phyloP scores from a whole-genome alignment of 495 filamentous ascomycete species.

The Sabuloglossum arenarium region DNA sequence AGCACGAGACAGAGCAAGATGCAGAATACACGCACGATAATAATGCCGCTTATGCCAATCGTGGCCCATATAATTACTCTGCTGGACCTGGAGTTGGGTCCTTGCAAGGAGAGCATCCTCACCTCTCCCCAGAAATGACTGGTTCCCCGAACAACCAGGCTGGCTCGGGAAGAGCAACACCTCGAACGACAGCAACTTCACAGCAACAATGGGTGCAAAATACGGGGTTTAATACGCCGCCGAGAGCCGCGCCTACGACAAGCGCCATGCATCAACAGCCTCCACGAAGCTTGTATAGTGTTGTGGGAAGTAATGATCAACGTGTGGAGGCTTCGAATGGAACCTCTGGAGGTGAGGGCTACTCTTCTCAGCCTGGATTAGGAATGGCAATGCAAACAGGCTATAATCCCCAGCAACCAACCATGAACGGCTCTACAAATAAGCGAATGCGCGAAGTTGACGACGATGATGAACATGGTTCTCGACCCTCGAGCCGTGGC shows the following conservation, averaged over 20 bases:
- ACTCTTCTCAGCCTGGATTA: constrained; percentile 38
- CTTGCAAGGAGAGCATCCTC: constrained; percentile 52
- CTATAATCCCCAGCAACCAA: constrained; percentile 28
- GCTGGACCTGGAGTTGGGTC: constrained; percentile 39
- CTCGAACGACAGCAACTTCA: constrained; percentile 46
- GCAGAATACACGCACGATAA: constrained; percentile 61
- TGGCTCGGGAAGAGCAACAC: constrained; percentile 71
- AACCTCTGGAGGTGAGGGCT: constrained; percentile 37
- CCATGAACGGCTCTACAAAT: constrained; percentile 49
- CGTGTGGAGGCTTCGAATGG: constrained; percentile 48
- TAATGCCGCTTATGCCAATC: constrained; percentile 25
- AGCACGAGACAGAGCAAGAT: constrained; percentile 57
- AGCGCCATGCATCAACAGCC: constrained; percentile 24
- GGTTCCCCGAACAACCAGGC: constrained; percentile 72
- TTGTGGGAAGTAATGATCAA: constrained; percentile 53
- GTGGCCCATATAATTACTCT: constrained; percentile 54
- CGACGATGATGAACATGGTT: constrained; percentile 50
- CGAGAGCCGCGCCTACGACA: constrained; percentile 25
- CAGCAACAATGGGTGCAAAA: constrained; percentile 48
- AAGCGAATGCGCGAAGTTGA: constrained; percentile 64
- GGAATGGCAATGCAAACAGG: constrained; percentile 34
- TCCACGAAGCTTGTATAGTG: constrained; percentile 70
- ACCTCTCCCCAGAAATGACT: constrained; percentile 68
- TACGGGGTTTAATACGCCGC: constrained; percentile 63
- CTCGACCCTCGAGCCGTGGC: constrained; percentile 42